Evolutionary conservation across 139 green algal species (phyloP).

Genomic region (Bryopsis sp.): DNA sequence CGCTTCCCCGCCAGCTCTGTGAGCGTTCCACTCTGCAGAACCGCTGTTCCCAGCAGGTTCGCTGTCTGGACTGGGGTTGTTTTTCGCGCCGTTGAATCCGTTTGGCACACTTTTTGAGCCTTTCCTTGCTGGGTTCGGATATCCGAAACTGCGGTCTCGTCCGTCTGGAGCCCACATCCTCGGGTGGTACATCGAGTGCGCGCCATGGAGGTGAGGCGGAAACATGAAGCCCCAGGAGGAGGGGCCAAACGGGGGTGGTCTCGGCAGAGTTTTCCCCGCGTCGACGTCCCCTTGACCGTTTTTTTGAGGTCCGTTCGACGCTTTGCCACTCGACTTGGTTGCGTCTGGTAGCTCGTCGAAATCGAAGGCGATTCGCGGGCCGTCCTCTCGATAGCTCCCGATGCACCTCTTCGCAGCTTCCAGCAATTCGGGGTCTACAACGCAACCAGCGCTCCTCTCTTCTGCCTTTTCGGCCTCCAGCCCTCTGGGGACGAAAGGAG

Average conservation of each 20-base stretch:
- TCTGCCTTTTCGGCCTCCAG: too few relatives aligned
- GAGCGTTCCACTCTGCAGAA: constrained; percentile 26
- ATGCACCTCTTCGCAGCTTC: constrained; percentile 40
- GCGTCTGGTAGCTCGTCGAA: background rate
- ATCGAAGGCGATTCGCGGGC: constrained; percentile 45
- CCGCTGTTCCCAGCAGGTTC: constrained; percentile 31
- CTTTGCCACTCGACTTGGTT: background rate
- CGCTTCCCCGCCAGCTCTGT: constrained; percentile 23
- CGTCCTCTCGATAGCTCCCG: constrained; percentile 48
- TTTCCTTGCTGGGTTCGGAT: too few relatives aligned
- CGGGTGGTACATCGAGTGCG: too few relatives aligned
- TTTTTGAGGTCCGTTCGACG: background rate
- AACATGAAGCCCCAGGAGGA: too few relatives aligned
- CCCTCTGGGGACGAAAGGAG: too few relatives aligned
- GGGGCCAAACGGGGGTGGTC: background rate
- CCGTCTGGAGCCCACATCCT: background rate
- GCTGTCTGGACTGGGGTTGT: background rate
- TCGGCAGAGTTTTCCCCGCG: background rate
- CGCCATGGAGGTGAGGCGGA: too few relatives aligned
- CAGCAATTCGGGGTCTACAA: too few relatives aligned
- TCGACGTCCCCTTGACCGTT: constrained; percentile 2
- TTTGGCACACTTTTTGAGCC: background rate
- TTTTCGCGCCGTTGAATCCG: background rate
- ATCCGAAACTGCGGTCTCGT: background rate
- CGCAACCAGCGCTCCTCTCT: too few relatives aligned